Percentiles rank a stretch among this genome's conserved stretches.
Evolutionary conservation across 1,139 yeast genomes (phyloP).

Genomic region (Candida neerlandica): DNA sequence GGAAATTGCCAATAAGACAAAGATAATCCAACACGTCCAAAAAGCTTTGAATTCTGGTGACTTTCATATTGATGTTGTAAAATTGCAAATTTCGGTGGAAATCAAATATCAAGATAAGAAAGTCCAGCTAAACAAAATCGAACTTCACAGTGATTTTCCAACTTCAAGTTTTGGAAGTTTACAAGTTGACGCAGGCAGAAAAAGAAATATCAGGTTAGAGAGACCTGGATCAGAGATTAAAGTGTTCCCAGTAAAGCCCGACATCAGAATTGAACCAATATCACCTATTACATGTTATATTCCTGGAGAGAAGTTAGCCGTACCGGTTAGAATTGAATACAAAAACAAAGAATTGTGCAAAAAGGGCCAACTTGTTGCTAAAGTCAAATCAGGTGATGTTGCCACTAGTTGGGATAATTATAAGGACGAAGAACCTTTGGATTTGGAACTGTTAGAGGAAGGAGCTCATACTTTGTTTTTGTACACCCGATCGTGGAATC

Average conservation of each 20-base stretch:
- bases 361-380: slow-evolving; percentile 12
- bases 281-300: slow-evolving; percentile 10
- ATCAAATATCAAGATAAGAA: slow-evolving; percentile 8
- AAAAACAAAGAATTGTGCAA: slow-evolving; percentile 12
- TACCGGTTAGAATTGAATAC: slow-evolving; percentile 26
- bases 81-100: slow-evolving; percentile 16
- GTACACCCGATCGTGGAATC: slow-evolving; percentile 8
- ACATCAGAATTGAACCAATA: slow-evolving; percentile 17
- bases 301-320: slow-evolving; percentile 28
- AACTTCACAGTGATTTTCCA: slow-evolving; percentile 13
- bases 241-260: slow-evolving; percentile 27
- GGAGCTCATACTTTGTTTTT: slow-evolving; percentile 18
- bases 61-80: slow-evolving; percentile 22
- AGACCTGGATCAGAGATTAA: slow-evolving; percentile 15
- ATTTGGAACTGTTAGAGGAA: slow-evolving; percentile 16
- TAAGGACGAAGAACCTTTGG: slow-evolving; percentile 47
- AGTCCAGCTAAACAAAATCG: slow-evolving; percentile 17
- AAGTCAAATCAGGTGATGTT: slow-evolving; percentile 18
- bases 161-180: slow-evolving; percentile 6
- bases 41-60: slow-evolving; percentile 27
- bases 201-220: slow-evolving; percentile 9
- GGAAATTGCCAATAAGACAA: slow-evolving; percentile 6
- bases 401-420: slow-evolving; percentile 38
- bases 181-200: slow-evolving; percentile 2
- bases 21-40: slow-evolving; percentile 29